Base-by-base conservation (phyloP, 768 basidiomycete genomes). In the Tricholoma bakamatsutake region DNA sequence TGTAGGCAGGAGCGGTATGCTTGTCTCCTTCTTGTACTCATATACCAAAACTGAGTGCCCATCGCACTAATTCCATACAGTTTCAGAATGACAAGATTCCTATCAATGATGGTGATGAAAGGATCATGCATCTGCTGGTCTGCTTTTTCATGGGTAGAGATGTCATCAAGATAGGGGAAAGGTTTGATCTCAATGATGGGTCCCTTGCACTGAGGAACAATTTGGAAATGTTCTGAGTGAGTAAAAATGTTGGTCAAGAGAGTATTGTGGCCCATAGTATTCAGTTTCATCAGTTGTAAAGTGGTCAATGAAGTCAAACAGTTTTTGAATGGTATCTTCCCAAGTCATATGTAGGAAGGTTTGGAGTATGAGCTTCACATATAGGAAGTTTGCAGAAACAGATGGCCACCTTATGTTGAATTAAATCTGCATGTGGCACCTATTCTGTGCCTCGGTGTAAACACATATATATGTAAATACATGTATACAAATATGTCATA, bases 31-130 rank as follows among this genome's bases (percentile, higher is more conserved):
- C 37, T 15, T 10, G 50, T 60, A 57, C 35, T 55, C 37, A 56
- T 59, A 60, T n/a, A 62, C 50, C n/a, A 57, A 43, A 63, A 57
- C 13, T 55, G 47, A 52, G 58, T 54, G 24, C 62, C 62, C 55
- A 62, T 53, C 17, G 55, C 59, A 45, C 58, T 59, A 27, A 63
- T 57, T 31, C 62, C 62, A 45, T 59, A 58, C 18, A 62, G 54
- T 42, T 48, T 52, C 13, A 52, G 57, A n/a, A 62, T 62, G 13
- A 30, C 33, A 42, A 62, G 58, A 37, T 62, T 49, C 28, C 18
- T 18, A 43, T 18, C 18, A 43, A 7, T 24, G 6, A 43, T 21
- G 18, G 18, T 5, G 18, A 21, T 10, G 21, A 43, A 43, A 12
- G 21, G 18, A 3, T 43, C 42, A 4, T 9, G 42, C 21, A 43